These are phyloP conservation scores for Hypoxylon rickii DNA, from an alignment of 495 filamentous ascomycete species.

Conservation along the genomic window DNA sequence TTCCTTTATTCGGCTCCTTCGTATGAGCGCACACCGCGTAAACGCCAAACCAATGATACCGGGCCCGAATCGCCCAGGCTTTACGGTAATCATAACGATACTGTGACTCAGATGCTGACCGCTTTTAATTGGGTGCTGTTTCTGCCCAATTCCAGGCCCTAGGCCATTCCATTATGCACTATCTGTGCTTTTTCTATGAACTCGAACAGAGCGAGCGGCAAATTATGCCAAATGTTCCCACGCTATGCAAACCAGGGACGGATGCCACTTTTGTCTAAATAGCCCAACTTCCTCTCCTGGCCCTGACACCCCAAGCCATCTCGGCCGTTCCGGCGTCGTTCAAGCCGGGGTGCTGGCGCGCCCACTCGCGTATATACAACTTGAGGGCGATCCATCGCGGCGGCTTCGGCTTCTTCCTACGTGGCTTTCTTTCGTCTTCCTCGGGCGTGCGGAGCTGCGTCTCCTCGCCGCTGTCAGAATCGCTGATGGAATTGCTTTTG, in stretches of 20 bases:
- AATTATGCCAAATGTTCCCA: conserved; percentile 4
- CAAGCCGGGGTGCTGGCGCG: conserved; percentile 72
- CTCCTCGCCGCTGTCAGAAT: conserved; percentile 37
- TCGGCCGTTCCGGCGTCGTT: conserved; percentile 53
- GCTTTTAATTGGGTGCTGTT: not conserved
- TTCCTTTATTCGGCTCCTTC: too few relatives aligned
- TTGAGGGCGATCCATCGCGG: conserved; percentile 81
- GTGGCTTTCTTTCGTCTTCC: conserved; percentile 43
- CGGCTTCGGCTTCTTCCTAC: conserved; percentile 52
- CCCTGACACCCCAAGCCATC: conserved; percentile 72
- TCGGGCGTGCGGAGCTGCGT: conserved; percentile 39
- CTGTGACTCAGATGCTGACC: not conserved
- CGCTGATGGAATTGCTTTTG: conserved; percentile 28
- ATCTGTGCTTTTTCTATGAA: conserved; percentile 5
- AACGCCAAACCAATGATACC: conserved; percentile 20
- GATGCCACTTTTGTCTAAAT: conserved; percentile 47
- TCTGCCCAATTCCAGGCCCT: conserved; percentile 3
- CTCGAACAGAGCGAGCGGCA: not conserved
- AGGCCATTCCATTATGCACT: not conserved
- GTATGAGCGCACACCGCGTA: not conserved
- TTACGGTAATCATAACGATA: too few relatives aligned
- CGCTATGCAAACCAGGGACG: conserved; percentile 9
- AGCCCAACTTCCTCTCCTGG: conserved; percentile 83
- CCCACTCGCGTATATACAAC: conserved; percentile 84
- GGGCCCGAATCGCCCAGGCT: too few relatives aligned